Evolutionary conservation across 441 rosid species (phyloP).

Genomic region (Arabidopsis hybrid): DNA sequence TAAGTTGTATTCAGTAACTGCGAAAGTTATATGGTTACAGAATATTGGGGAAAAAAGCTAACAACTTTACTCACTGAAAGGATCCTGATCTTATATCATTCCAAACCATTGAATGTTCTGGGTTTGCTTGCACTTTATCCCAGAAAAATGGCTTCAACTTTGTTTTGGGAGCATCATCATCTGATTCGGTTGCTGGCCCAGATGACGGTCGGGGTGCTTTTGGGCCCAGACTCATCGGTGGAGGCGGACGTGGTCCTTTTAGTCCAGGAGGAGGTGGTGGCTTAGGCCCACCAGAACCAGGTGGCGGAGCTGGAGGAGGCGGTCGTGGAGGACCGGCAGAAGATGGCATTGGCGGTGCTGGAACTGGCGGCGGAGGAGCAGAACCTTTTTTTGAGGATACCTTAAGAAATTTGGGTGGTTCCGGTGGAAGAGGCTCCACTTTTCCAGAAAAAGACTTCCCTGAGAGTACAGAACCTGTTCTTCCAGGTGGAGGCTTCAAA

Average conservation of each 20-base stretch:
- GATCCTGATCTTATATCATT: slow-evolving; percentile 93
- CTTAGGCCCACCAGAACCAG: slow-evolving; percentile 51
- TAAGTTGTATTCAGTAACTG: slow-evolving; percentile 7
- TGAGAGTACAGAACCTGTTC: slow-evolving; percentile 48
- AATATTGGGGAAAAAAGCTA: slow-evolving; percentile 7
- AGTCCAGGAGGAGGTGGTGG: slow-evolving; percentile 62
- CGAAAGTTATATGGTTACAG: slow-evolving; percentile 23
- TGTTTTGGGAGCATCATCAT: slow-evolving; percentile 70
- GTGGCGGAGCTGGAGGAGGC: slow-evolving; percentile 59
- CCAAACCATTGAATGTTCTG: slow-evolving; percentile 96
- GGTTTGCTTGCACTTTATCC: slow-evolving; percentile 94
- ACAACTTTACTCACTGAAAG: slow-evolving; percentile 77
- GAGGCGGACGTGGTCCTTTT: slow-evolving; percentile 65
- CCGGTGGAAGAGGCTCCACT: slow-evolving; percentile 76
- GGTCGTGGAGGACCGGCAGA: slow-evolving; percentile 58
- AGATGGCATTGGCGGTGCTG: slow-evolving; percentile 48
- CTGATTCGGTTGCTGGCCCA: slow-evolving; percentile 56
- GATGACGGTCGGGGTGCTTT: slow-evolving; percentile 64
- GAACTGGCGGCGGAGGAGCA: slow-evolving; percentile 54
- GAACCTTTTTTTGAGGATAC: slow-evolving; percentile 48
- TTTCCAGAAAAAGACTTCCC: slow-evolving; percentile 68
- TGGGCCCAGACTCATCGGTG: slow-evolving; percentile 56
- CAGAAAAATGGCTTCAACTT: slow-evolving; percentile 97
- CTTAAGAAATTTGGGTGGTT: slow-evolving; percentile 71
- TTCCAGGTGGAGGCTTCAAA: slow-evolving; percentile 78